Base-by-base conservation (phyloP, 2,329 filamentous ascomycete genomes). In the Fusarium coffeatum region DNA sequence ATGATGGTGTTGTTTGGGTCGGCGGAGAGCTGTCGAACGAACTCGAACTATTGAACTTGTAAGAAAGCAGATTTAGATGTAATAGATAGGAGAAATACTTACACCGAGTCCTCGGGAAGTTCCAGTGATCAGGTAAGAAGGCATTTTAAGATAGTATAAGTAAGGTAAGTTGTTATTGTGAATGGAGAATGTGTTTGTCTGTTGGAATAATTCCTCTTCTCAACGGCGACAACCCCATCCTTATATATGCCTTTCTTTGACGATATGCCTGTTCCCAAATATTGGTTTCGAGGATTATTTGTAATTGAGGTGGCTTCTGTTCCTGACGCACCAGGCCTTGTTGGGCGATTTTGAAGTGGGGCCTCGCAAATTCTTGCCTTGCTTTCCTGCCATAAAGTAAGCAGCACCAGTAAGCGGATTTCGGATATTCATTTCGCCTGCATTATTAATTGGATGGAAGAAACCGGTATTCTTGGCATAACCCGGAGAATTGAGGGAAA, bases 11-110 rank as follows among this genome's bases (percentile, higher is more conserved):
- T 83, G 18, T 71, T 63, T 0, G 82, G 71, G 55, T 84, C 74
- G 22, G 73, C 73, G 7, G 84, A 85, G 23, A 86, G 74, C 27
- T 83, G 78, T 18, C 72, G 72, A 34, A 86, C 59, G 66, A 86
- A 83, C 28, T 75, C 72, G 3, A 72, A 73, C 74, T 76, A 25
- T 28, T 11, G 2, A 0, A 2, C 27, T 2, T 6, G 16, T 50
- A 5, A 61, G 20, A 28, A 27, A 27, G 10, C 25, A 27, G 10
- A 27, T 27, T 27, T 27, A 9, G 25, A 27, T 27, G 25, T 10
- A 27, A 27, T 27, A 12, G 27, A 6, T 28, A 9, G 1, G 3
- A 15, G 0, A 6, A 6, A 13, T 2, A 34, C 58, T 30, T 46
- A 69, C 70, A 1, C 70, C 71, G 10, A 72, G 71, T 25, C 71